Percentiles rank a stretch among this genome's conserved stretches.
phyloP scores from a whole-genome alignment of 2,329 filamentous ascomycete genomes.

The Ophiostoma quercus region DNA sequence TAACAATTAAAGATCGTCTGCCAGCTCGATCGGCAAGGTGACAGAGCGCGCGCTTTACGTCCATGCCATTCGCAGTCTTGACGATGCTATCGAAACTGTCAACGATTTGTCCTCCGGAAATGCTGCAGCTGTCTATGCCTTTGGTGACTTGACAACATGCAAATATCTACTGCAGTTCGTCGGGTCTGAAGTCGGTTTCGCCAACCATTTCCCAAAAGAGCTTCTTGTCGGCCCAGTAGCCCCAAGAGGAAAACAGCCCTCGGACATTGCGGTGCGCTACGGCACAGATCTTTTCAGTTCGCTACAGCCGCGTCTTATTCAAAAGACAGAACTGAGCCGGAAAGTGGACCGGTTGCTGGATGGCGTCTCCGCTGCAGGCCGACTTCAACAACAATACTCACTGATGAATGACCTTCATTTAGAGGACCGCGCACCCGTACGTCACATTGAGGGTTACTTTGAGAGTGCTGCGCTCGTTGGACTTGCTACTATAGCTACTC shows the following conservation, averaged over 20 bases:
- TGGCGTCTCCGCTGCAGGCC: background rate
- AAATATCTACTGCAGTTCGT: constrained; percentile 13
- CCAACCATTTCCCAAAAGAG: constrained; percentile 9
- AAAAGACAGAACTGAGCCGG: background rate
- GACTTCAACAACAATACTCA: background rate
- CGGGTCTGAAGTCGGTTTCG: background rate
- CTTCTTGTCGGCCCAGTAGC: background rate
- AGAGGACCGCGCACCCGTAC: constrained; percentile 5
- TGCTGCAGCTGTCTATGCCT: background rate
- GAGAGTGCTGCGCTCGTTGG: constrained; percentile 20
- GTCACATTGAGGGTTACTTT: constrained; percentile 18
- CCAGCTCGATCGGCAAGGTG: background rate
- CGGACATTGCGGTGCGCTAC: background rate
- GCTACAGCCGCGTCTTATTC: background rate
- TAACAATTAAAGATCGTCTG: background rate
- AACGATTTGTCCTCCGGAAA: background rate
- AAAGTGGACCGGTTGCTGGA: background rate
- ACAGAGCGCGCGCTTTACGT: background rate
- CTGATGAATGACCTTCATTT: background rate
- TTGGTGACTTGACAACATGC: background rate
- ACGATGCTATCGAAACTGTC: constrained; percentile 10
- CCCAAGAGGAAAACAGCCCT: background rate
- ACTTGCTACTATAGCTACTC: background rate
- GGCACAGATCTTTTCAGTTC: background rate
- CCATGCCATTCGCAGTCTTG: constrained; percentile 10